Conservation (phyloP, 2,329 filamentous ascomycete genomes). For the Ophiostoma perfectum region DNA sequence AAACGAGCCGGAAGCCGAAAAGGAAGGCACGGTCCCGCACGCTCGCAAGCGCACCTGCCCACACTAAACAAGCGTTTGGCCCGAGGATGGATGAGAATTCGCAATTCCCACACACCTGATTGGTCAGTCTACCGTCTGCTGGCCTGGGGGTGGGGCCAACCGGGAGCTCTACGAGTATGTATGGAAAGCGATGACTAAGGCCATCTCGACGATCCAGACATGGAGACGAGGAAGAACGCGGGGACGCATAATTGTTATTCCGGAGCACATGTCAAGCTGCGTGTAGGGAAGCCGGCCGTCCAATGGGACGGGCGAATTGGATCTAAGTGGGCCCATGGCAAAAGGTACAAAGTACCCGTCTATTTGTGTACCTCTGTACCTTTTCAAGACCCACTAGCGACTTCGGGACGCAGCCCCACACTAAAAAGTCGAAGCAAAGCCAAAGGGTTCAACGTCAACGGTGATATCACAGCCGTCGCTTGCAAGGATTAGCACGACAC, state of each 20-base stretch:
- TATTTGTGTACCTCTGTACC: neutral
- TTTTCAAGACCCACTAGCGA: neutral
- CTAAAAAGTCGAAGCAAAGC: slow-evolving; percentile 17
- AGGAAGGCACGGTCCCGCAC: neutral
- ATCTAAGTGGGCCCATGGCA: neutral
- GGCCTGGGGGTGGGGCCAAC: slow-evolving; percentile 13
- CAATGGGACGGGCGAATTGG: neutral
- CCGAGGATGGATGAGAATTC: slow-evolving; percentile 28
- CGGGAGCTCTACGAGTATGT: neutral
- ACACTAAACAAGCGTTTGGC: slow-evolving; percentile 16
- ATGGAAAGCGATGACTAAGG: neutral
- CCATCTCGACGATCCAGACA: neutral
- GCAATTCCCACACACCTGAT: slow-evolving; percentile 27
- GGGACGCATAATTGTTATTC: slow-evolving; percentile 22
- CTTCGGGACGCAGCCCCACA: slow-evolving; percentile 6
- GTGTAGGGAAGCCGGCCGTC: neutral
- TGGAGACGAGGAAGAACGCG: slow-evolving; percentile 15
- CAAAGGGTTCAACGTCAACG: neutral
- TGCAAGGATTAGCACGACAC: slow-evolving; percentile 9
- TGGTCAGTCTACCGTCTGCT: slow-evolving; percentile 18
- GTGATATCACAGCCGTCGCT: slow-evolving; percentile 1
- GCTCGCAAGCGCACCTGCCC: neutral
- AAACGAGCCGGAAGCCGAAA: slow-evolving; percentile 25
- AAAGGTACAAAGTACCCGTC: neutral
- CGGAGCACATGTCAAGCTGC: slow-evolving; percentile 14